Conservation (phyloP, 2,329 filamentous ascomycete species). For the Apiospora hydei region DNA sequence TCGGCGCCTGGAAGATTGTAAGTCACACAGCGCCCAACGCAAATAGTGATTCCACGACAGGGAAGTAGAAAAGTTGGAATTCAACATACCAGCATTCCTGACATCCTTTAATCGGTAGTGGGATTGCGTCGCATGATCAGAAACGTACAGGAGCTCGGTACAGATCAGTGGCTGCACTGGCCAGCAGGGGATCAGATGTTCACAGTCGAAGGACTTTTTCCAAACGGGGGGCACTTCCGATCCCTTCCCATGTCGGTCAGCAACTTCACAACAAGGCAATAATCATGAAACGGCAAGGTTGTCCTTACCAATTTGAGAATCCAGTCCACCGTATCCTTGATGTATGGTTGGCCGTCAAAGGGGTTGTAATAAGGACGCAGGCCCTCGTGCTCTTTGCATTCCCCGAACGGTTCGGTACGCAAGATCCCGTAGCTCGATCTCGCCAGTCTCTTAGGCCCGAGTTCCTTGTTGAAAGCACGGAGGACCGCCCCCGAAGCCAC, state of each 20-base stretch:
- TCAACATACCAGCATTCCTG: slow-evolving; percentile 28
- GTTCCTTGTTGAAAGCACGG: slow-evolving; percentile 39
- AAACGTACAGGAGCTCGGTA: slow-evolving; percentile 31
- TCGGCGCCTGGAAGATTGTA: slow-evolving; percentile 31
- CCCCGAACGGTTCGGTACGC: slow-evolving; percentile 31
- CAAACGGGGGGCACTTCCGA: slow-evolving; percentile 27
- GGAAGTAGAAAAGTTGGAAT: background rate
- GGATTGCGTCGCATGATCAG: slow-evolving; percentile 29
- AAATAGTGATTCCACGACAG: no score
- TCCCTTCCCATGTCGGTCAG: slow-evolving; percentile 31
- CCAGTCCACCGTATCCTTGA: slow-evolving; percentile 28
- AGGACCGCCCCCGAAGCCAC: slow-evolving; percentile 42
- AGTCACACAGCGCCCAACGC: no score
- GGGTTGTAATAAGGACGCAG: slow-evolving; percentile 25
- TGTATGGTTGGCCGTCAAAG: slow-evolving; percentile 33
- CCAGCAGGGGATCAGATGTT: background rate
- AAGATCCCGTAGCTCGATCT: slow-evolving; percentile 41
- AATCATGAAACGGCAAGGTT: background rate
- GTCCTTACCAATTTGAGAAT: background rate
- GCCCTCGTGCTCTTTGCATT: slow-evolving; percentile 26
- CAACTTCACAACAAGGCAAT: background rate
- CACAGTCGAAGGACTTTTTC: slow-evolving; percentile 25
- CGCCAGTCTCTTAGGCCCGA: slow-evolving; percentile 36
- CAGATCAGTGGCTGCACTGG: slow-evolving; percentile 27
- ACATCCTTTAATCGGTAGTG: slow-evolving; percentile 32